Conservation (phyloP, 139 green algal species). For the Chlorella sp. region DNA sequence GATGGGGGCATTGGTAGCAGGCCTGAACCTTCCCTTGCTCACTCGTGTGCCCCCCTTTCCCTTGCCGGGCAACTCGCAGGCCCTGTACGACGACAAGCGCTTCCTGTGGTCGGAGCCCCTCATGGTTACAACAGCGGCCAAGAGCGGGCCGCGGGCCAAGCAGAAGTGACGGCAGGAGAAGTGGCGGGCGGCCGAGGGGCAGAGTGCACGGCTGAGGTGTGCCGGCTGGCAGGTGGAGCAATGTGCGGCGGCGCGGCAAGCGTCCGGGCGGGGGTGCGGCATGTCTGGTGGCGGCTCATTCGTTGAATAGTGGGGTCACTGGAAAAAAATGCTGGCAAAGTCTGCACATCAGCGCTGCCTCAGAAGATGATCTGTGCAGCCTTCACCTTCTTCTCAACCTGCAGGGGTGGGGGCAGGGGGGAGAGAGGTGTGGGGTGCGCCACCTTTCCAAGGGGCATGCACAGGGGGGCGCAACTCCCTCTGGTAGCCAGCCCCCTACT, state of each 20-base stretch:
- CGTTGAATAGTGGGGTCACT: no score
- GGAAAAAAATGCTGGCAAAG: no score
- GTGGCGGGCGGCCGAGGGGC: no score
- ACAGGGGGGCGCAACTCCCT: background rate
- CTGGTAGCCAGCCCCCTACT: no score
- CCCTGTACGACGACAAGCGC: slow-evolving; percentile 78
- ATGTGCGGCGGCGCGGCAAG: no score
- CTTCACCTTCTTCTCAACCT: slow-evolving; percentile 40
- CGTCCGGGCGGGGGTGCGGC: no score
- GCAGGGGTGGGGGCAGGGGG: background rate
- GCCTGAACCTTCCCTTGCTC: no score
- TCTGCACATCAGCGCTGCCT: background rate
- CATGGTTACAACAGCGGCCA: slow-evolving; percentile 9
- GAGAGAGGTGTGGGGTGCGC: background rate
- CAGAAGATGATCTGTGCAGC: slow-evolving; percentile 34
- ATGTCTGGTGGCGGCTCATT: no score
- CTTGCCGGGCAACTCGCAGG: background rate
- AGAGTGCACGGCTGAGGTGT: no score
- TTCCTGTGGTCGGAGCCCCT: slow-evolving; percentile 80
- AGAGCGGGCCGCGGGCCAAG: background rate
- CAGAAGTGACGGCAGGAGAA: background rate
- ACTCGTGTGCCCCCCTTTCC: no score
- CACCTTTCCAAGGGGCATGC: background rate
- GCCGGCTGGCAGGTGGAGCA: no score
- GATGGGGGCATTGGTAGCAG: no score